phyloP scores from a whole-genome alignment of 805 yeast genomes.

The Metschnikowia reukaufii region DNA sequence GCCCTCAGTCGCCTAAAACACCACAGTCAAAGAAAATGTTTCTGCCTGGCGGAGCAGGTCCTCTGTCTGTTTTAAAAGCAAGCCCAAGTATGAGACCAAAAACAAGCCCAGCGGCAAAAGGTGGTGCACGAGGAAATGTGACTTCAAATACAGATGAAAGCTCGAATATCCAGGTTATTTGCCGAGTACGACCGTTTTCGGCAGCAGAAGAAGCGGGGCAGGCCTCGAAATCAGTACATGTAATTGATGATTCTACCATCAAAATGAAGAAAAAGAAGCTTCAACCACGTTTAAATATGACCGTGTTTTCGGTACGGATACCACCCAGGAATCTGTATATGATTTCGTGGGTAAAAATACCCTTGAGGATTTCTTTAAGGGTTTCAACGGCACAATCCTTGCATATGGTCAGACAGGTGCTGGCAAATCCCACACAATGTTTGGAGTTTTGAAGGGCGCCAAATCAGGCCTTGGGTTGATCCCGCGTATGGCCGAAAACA shows the following conservation, averaged over 20 bases:
- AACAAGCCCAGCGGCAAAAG: background rate
- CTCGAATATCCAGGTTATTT: conserved; percentile 61
- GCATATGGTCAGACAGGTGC: conserved; percentile 82
- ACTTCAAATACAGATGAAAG: background rate
- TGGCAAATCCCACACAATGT: conserved; percentile 76
- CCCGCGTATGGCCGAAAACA: conserved; percentile 66
- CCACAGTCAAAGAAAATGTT: conserved; percentile 1
- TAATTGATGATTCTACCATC: conserved; percentile 28
- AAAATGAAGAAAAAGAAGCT: conserved; percentile 26
- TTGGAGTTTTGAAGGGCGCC: conserved; percentile 44
- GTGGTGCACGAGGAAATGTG: background rate
- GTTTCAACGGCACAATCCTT: conserved; percentile 74
- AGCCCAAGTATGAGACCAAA: conserved; percentile 5
- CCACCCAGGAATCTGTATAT: conserved; percentile 60
- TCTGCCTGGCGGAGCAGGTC: conserved; percentile 3
- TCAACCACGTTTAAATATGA: conserved; percentile 58
- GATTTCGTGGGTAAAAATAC: conserved; percentile 58
- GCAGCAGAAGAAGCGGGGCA: conserved; percentile 28
- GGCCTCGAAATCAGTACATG: conserved; percentile 19
- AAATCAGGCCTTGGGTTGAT: conserved; percentile 54
- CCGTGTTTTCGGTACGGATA: conserved; percentile 51
- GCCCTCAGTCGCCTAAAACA: conserved; percentile 12
- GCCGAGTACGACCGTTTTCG: conserved; percentile 65
- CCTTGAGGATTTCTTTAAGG: conserved; percentile 67
- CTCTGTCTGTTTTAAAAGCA: conserved; percentile 1